A percentile compares a stretch with the other conserved stretches of the same genome.
phyloP scores from a whole-genome alignment of 345 rosid species.

The Eucalyptus sp. region DNA sequence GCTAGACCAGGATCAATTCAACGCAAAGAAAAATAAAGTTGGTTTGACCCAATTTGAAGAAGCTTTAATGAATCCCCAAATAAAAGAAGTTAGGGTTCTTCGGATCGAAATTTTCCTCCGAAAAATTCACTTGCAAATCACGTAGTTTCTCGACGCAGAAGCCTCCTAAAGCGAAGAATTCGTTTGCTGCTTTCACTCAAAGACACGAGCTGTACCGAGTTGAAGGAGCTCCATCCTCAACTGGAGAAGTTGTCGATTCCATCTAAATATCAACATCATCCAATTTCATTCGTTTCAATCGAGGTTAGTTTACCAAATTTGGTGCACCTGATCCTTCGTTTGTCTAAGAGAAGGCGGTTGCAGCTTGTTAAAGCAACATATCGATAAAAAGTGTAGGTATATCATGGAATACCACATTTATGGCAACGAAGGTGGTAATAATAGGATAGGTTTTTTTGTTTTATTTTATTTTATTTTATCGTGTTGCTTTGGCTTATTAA shows the following conservation, averaged over 20 bases:
- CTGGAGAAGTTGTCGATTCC: not conserved
- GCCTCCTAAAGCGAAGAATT: not conserved
- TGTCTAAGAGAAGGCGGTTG: not conserved
- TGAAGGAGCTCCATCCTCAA: not conserved
- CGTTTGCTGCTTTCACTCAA: not conserved
- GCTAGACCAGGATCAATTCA: not conserved
- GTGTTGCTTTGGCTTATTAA: not conserved
- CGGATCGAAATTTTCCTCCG: not conserved
- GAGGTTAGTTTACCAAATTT: not conserved
- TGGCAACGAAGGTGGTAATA: not conserved
- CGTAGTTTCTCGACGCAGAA: too few relatives aligned
- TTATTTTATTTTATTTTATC: not conserved
- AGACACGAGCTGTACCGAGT: not conserved
- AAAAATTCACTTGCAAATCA: not conserved
- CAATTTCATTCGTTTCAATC: not conserved
- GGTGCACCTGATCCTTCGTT: not conserved
- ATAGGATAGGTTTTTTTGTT: not conserved
- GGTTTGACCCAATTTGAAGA: not conserved
- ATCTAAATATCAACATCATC: not conserved
- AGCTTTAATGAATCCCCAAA: not conserved
- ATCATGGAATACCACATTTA: too few relatives aligned
- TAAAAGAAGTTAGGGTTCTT: not conserved
- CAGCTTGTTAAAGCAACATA: not conserved
- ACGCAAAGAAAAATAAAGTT: too few relatives aligned
- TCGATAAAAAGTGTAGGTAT: not conserved